A percentile compares a stretch with the other conserved stretches of the same genome.
Evolutionary conservation across 805 yeast genomes (phyloP).

Genomic region (Brettanomyces custersianus): DNA sequence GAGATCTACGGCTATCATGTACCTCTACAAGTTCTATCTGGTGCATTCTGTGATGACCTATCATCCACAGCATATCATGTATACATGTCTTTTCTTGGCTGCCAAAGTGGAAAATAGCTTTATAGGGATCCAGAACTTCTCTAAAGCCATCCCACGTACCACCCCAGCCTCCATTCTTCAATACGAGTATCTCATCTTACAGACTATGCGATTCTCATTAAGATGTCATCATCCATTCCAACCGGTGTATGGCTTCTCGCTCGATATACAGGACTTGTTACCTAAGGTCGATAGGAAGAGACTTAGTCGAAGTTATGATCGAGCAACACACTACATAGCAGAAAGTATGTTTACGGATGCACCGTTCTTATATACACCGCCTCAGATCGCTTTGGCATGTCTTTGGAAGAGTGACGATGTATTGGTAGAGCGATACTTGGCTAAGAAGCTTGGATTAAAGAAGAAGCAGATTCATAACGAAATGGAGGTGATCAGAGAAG

Average conservation of each 20-base stretch:
- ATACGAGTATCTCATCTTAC: conserved; percentile 70
- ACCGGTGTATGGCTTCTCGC: conserved; percentile 89
- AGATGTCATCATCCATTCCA: conserved; percentile 82
- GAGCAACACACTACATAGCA: conserved; percentile 54
- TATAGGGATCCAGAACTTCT: conserved; percentile 74
- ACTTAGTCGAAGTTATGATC: conserved; percentile 62
- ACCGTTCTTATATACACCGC: conserved; percentile 76
- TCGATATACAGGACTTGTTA: conserved; percentile 69
- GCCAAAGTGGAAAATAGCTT: conserved; percentile 90
- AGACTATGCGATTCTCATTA: conserved; percentile 68
- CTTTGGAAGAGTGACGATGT: conserved; percentile 58
- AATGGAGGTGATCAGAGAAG: conserved; percentile 9
- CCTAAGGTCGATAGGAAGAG: conserved; percentile 43
- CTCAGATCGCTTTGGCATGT: conserved; percentile 90
- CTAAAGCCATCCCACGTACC: conserved; percentile 58
- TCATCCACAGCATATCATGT: conserved; percentile 76
- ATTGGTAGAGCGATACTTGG: conserved; percentile 57
- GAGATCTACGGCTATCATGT: conserved; percentile 76
- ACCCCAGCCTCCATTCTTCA: conserved; percentile 60
- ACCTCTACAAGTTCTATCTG: conserved; percentile 72
- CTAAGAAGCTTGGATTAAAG: conserved; percentile 43
- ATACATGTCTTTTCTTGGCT: conserved; percentile 79
- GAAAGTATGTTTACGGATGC: conserved; percentile 73
- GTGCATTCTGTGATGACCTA: conserved; percentile 76
- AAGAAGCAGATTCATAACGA: conserved; percentile 14